Base-by-base conservation (phyloP, 139 green algal species). In the Chlamydomonas asymmetrica region DNA sequence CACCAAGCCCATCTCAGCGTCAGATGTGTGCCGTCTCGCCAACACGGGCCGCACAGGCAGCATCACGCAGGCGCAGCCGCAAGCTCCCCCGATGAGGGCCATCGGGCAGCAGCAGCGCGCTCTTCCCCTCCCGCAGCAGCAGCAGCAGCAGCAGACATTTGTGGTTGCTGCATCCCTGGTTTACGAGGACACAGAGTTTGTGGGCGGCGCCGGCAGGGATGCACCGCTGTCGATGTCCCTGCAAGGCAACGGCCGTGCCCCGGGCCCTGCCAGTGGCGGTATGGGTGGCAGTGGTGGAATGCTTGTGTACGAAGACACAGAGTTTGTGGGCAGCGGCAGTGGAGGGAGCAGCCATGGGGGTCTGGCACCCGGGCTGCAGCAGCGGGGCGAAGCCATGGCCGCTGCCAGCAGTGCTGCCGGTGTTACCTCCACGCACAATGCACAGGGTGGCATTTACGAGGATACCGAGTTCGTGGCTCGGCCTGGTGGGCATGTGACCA, bases 21-120 rank as follows among this genome's bases (percentile, higher is more conserved):
- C 70, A 13, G 81, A 87, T 31, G 73, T 87, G 31, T 77, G 81
- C 63, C 81, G 81, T 3, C 73, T 87, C 2, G 81, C 81, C 37
- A 87, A 87, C 43, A 59, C 71, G 0, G 59, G 59, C 22, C 71
- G 71, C 13, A 29, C 18, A 31, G 48, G 22, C 38, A n/a, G 37
- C 50, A 35, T 3, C 6, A 5, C 49, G 5, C 22, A 23, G 2
- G 52, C 52, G 38, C 0, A 27, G n/a, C n/a, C 68, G 52, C 38
- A 52, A 37, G 6, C 49, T 23, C 6, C 75, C 50, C 52, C 56
- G 32, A 18, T 34, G 45, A 27, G 25, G 48, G 27, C 13, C 5
- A 2, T 25, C 1, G 1, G 16, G 73, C 72, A 57, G 4, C 71
- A 78, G 25, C 40, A 73, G 40, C 29, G 34, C 18, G 27, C 52